Evolutionary conservation across 106 monocot species (phyloP).

Genomic region (Hemerocallis citrina): DNA sequence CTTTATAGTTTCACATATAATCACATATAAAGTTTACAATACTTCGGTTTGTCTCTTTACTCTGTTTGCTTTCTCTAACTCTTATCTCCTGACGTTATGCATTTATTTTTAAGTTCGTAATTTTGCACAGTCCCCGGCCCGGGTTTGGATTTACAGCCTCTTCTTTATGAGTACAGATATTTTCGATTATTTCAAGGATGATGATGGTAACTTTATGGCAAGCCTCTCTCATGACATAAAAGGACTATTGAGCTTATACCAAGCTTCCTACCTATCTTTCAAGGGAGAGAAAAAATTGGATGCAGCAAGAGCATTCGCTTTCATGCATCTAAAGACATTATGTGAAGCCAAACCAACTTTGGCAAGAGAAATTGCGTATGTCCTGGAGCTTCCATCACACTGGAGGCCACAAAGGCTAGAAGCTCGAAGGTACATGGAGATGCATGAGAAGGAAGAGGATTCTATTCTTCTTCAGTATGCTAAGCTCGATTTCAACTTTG

Average conservation of each 20-base stretch:
- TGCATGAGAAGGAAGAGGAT: slow-evolving; percentile 6
- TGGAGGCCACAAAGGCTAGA: slow-evolving; percentile 32
- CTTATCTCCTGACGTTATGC: no score
- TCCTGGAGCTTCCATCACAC: slow-evolving; percentile 34
- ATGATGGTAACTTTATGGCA: slow-evolving; percentile 9
- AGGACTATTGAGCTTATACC: slow-evolving; percentile 33
- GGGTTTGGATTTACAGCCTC: no score
- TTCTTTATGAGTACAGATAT: background rate
- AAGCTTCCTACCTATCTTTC: slow-evolving; percentile 28
- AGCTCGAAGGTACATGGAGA: slow-evolving; percentile 27
- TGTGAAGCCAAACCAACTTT: background rate
- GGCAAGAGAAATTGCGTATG: slow-evolving; percentile 12
- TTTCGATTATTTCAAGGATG: slow-evolving; percentile 18
- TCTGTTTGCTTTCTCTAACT: no score
- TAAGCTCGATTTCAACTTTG: slow-evolving; percentile 46
- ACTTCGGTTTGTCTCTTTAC: no score
- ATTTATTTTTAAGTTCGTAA: no score
- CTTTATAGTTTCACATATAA: no score
- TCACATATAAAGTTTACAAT: no score
- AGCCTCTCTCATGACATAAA: slow-evolving; percentile 9
- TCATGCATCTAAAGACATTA: background rate
- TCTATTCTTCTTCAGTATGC: slow-evolving; percentile 25
- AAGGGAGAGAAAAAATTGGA: slow-evolving; percentile 22
- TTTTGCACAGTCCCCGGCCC: no score
- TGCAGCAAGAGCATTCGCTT: slow-evolving; percentile 21